Evolutionary conservation across 179 eudicot genomes (phyloP).

Genomic region (Nepenthes alata): DNA sequence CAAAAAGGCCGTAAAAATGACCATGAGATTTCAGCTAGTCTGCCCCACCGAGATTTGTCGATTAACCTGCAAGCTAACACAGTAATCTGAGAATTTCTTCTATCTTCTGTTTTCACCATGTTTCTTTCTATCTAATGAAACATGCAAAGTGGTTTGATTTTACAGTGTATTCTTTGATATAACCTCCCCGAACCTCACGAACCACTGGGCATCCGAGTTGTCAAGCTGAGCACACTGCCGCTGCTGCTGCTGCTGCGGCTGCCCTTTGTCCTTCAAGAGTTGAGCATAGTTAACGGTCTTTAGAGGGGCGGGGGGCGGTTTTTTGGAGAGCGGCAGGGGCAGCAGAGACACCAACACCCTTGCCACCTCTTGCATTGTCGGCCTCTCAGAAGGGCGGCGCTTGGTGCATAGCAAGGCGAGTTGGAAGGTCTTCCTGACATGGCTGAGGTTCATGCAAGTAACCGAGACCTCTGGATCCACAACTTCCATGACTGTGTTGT

Average conservation of each 20-base stretch:
- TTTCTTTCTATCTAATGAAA: too few species aligned
- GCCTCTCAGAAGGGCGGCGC: slow-evolving; percentile 40
- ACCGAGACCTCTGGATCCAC: slow-evolving; percentile 55
- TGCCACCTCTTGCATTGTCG: slow-evolving; percentile 55
- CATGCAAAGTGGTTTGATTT: neutral
- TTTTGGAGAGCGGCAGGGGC: slow-evolving; percentile 25
- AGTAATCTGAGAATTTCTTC: too few species aligned
- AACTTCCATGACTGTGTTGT: slow-evolving; percentile 53
- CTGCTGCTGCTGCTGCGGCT: slow-evolving; percentile 4
- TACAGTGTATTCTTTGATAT: slow-evolving; percentile 28
- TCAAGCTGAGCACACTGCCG: slow-evolving; percentile 18
- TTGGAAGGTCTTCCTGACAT: slow-evolving; percentile 37
- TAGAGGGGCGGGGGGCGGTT: slow-evolving; percentile 13
- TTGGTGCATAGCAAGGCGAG: slow-evolving; percentile 54
- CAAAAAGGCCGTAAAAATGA: too few species aligned
- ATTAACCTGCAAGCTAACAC: too few species aligned
- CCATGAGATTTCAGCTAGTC: too few species aligned
- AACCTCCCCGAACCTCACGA: slow-evolving; percentile 36
- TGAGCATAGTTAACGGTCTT: slow-evolving; percentile 27
- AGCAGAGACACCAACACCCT: slow-evolving; percentile 37
- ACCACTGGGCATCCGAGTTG: slow-evolving; percentile 50
- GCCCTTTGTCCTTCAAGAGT: slow-evolving; percentile 22
- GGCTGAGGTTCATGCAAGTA: slow-evolving; percentile 40
- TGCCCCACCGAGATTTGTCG: too few species aligned
- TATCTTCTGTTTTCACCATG: too few species aligned